phyloP scores from a whole-genome alignment of 2,329 filamentous ascomycete species.

The Epichloe bromicola region DNA sequence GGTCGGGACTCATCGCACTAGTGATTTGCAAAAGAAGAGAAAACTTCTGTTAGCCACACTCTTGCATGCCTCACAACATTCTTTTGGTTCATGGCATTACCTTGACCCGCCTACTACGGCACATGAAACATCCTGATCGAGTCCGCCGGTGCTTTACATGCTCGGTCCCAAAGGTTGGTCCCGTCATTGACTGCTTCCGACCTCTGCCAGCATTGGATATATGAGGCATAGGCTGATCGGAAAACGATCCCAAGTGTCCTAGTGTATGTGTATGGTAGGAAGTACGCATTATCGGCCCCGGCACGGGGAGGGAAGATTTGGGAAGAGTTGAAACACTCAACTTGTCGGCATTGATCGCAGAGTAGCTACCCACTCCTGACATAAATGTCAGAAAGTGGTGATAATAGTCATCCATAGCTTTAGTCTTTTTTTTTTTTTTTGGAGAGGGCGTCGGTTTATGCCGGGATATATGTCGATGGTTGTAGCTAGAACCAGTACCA shows the following conservation, averaged over 20 bases:
- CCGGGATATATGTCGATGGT: slow-evolving; percentile 4
- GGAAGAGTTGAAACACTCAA: slow-evolving; percentile 24
- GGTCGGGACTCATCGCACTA: slow-evolving; percentile 87
- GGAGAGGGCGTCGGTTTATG: neutral
- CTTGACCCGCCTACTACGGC: slow-evolving; percentile 77
- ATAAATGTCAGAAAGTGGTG: slow-evolving; percentile 41
- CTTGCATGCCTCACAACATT: slow-evolving; percentile 8
- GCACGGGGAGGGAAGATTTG: slow-evolving; percentile 17
- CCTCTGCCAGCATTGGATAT: slow-evolving; percentile 34
- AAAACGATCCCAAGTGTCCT: slow-evolving; percentile 36
- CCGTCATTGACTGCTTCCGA: slow-evolving; percentile 34
- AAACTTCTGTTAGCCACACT: slow-evolving; percentile 13
- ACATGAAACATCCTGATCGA: slow-evolving; percentile 86
- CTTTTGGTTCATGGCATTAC: slow-evolving; percentile 22
- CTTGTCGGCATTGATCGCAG: slow-evolving; percentile 26
- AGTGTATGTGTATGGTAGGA: slow-evolving; percentile 28
- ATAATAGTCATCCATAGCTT: slow-evolving; percentile 42
- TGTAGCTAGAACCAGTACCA: slow-evolving; percentile 3
- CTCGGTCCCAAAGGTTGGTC: slow-evolving; percentile 35
- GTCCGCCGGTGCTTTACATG: slow-evolving; percentile 89
- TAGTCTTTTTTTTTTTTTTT: neutral
- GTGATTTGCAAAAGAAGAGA: neutral
- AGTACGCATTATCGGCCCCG: slow-evolving; percentile 22
- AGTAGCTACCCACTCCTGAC: slow-evolving; percentile 29
- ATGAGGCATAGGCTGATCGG: slow-evolving; percentile 36